Evolutionary conservation across 2,329 filamentous ascomycete species (phyloP).

Genomic region (Monascus ruber): DNA sequence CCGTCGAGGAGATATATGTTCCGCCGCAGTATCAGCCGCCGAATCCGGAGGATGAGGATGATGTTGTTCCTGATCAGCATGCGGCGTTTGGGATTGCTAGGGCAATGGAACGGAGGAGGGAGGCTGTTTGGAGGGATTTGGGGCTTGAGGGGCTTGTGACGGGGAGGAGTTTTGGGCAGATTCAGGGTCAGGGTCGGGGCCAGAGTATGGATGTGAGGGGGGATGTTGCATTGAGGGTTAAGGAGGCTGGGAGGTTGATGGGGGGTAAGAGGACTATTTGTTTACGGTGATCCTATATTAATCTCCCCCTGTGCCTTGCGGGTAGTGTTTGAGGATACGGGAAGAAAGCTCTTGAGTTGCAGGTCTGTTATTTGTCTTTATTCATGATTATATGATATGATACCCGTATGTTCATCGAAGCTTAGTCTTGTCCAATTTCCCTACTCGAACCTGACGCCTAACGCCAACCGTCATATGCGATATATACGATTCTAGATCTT

Average conservation of each 20-base stretch:
- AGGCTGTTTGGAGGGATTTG: slow-evolving; percentile 49
- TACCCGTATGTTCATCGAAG: no score
- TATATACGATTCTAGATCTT: slow-evolving; percentile 46
- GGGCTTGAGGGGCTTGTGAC: slow-evolving; percentile 43
- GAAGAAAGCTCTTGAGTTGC: neutral
- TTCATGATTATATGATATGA: neutral
- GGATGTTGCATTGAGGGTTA: slow-evolving; percentile 13
- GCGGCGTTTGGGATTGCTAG: slow-evolving; percentile 55
- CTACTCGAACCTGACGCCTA: neutral
- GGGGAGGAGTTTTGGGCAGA: slow-evolving; percentile 7
- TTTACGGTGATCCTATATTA: slow-evolving; percentile 16
- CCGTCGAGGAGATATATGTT: slow-evolving; percentile 51
- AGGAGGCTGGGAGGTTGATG: slow-evolving; percentile 23
- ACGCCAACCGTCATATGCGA: neutral
- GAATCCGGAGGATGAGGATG: slow-evolving; percentile 57
- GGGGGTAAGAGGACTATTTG: slow-evolving; percentile 27
- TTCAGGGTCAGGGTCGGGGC: slow-evolving; percentile 8
- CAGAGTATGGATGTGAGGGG: slow-evolving; percentile 7
- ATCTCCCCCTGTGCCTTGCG: no score
- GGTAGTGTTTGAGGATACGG: neutral
- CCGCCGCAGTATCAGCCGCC: slow-evolving; percentile 49
- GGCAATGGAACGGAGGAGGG: slow-evolving; percentile 45
- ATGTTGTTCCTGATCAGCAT: slow-evolving; percentile 56
- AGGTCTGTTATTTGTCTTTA: neutral
- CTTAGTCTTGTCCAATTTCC: no score